Evolutionary conservation across 768 basidiomycete species (phyloP).

Genomic region (Tylopilus rubrobrunneus): DNA sequence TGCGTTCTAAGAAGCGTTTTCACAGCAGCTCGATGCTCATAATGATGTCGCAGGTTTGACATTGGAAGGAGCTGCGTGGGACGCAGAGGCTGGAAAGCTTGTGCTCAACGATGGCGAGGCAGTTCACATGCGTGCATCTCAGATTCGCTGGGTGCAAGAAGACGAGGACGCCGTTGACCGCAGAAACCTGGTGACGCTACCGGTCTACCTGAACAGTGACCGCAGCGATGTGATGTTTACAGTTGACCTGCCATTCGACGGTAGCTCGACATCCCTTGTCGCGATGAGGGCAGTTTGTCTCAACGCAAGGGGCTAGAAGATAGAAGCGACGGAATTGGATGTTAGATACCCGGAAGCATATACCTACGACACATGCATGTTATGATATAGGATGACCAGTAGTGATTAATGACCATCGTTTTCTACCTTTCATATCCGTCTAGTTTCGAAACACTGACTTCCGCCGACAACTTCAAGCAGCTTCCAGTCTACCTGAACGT

Average conservation of each 20-base stretch:
- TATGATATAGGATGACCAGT: constrained; percentile 11
- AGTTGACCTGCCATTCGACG: constrained; percentile 77
- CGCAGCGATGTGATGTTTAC: constrained; percentile 90
- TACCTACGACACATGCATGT: constrained; percentile 22
- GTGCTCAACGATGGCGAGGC: constrained; percentile 82
- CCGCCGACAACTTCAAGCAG: constrained; percentile 65
- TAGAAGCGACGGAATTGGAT: constrained; percentile 24
- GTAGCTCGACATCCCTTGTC: constrained; percentile 60
- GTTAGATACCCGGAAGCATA: constrained; percentile 23
- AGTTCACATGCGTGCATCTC: constrained; percentile 75
- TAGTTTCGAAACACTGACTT: constrained; percentile 26
- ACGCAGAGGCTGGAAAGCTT: constrained; percentile 49
- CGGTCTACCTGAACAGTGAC: constrained; percentile 89
- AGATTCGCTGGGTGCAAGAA: constrained; percentile 81
- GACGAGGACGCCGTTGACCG: constrained; percentile 33
- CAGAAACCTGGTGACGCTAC: constrained; percentile 64
- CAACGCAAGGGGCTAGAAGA: constrained; percentile 58
- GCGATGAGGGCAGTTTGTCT: constrained; percentile 89
- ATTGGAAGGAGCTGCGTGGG: constrained; percentile 84
- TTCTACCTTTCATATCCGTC: neutral
- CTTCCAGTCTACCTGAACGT: constrained; percentile 88
- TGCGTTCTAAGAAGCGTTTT: constrained; percentile 35
- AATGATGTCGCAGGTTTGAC: constrained; percentile 57
- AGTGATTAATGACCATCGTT: constrained; percentile 14
- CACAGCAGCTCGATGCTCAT: constrained; percentile 1